These are phyloP conservation scores for Posidonia australis DNA, from an alignment of 106 monocot species.

Conservation along the genomic window DNA sequence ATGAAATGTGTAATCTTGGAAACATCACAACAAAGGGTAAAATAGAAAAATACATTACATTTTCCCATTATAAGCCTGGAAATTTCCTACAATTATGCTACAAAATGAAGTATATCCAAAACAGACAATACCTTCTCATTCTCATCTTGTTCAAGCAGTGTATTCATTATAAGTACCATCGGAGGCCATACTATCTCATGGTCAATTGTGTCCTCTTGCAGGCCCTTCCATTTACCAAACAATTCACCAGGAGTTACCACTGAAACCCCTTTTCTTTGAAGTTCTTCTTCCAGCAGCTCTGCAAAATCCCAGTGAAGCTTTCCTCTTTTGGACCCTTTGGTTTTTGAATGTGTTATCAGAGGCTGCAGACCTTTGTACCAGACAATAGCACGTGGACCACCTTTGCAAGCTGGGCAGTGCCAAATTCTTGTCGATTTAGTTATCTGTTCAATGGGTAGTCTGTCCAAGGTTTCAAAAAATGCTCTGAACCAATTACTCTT, in stretches of 20 bases:
- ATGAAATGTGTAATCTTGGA: too few species aligned
- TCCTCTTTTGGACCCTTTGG: conserved; percentile 57
- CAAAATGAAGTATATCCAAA: background rate
- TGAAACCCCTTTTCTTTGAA: conserved; percentile 53
- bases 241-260: conserved; percentile 50
- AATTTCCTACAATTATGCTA: background rate
- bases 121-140: conserved; percentile 56
- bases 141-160: conserved; percentile 64
- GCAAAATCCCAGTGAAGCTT: conserved; percentile 79
- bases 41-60: too few species aligned
- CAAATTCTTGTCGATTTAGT: conserved; percentile 66
- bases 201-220: conserved; percentile 48
- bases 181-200: conserved; percentile 96
- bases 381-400: conserved; percentile 87
- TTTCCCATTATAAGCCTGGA: too few species aligned
- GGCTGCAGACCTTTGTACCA: conserved; percentile 94
- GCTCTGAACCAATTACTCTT: conserved; percentile 55
- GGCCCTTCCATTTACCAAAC: conserved; percentile 87
- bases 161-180: conserved; percentile 91
- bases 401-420: conserved; percentile 91
- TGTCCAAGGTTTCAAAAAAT: conserved; percentile 66
- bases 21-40: too few species aligned
- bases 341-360: conserved; percentile 80
- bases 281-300: conserved; percentile 72
- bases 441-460: conserved; percentile 44